Evolutionary conservation across 2,329 filamentous ascomycete genomes (phyloP).

Genomic region (Cladosporium cucumerinum): DNA sequence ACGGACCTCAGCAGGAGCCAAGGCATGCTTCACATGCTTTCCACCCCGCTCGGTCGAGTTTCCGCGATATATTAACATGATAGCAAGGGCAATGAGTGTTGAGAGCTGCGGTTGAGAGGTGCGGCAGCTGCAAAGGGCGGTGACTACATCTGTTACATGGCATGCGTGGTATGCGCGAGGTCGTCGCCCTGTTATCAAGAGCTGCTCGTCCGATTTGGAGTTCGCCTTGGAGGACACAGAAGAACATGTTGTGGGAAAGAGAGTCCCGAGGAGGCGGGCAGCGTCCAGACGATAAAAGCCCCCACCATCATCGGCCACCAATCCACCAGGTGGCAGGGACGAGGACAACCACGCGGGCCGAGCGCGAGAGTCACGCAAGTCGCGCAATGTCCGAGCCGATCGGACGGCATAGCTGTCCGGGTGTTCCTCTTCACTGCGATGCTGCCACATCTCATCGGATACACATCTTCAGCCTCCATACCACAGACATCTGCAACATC

Average conservation of each 20-base stretch:
- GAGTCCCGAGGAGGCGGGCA: neutral
- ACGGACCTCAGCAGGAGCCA: slow-evolving; percentile 1
- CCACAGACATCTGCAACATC: neutral
- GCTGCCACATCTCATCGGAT: neutral
- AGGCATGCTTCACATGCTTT: neutral
- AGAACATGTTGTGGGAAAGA: neutral
- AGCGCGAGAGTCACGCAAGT: neutral
- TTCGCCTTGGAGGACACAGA: neutral
- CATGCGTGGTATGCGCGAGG: neutral
- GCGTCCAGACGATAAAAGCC: neutral
- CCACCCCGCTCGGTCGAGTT: neutral
- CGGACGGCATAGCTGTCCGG: neutral
- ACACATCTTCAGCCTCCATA: neutral
- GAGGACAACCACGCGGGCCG: neutral
- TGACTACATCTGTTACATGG: neutral
- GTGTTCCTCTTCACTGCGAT: neutral
- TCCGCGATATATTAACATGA: neutral
- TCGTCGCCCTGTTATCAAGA: neutral
- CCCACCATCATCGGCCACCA: neutral
- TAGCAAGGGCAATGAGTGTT: neutral
- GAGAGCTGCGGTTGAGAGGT: slow-evolving; percentile 4
- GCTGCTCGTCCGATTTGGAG: neutral
- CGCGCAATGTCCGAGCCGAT: slow-evolving; percentile 2
- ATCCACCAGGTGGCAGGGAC: neutral
- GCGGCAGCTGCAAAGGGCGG: slow-evolving; percentile 1